These are phyloP conservation scores for Endothia cerciana DNA, from an alignment of 2,329 filamentous ascomycete genomes.

Conservation along the genomic window DNA sequence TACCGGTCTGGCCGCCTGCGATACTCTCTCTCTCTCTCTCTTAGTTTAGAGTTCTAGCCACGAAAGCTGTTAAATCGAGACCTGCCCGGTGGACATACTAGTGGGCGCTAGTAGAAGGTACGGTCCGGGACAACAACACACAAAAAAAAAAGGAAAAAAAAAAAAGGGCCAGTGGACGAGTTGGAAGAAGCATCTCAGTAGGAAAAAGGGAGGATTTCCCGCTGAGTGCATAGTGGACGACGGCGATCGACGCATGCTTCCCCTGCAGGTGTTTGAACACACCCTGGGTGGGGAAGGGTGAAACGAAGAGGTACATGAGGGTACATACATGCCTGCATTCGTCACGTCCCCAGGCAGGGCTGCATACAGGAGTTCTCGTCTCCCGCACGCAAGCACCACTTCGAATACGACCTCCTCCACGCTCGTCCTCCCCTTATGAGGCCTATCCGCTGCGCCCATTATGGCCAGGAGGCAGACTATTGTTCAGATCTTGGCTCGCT, in stretches of 20 bases:
- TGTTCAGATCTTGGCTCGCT: not conserved
- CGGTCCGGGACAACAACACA: too few relatives aligned
- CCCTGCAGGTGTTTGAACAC: not conserved
- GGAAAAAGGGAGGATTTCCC: conserved; percentile 7
- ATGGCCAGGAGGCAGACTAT: not conserved
- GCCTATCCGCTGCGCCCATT: not conserved
- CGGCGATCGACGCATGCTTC: conserved; percentile 1
- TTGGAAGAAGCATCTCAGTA: not conserved
- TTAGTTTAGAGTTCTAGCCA: not conserved
- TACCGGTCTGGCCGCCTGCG: not conserved
- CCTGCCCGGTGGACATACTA: not conserved
- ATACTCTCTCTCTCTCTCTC: not conserved
- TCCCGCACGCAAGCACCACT: not conserved
- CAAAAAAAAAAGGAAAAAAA: not conserved
- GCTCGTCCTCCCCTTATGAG: not conserved
- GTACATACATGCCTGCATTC: conserved; percentile 4
- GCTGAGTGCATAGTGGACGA: not conserved
- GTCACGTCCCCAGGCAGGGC: not conserved
- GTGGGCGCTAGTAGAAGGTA: not conserved
- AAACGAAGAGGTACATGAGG: conserved; percentile 3
- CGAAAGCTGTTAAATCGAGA: not conserved
- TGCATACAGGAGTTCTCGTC: not conserved
- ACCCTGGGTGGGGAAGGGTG: not conserved
- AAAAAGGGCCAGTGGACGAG: not conserved
- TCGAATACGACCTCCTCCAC: not conserved